Conservation (phyloP, 1,139 yeast genomes). For the Oligophagozyma castellii region DNA sequence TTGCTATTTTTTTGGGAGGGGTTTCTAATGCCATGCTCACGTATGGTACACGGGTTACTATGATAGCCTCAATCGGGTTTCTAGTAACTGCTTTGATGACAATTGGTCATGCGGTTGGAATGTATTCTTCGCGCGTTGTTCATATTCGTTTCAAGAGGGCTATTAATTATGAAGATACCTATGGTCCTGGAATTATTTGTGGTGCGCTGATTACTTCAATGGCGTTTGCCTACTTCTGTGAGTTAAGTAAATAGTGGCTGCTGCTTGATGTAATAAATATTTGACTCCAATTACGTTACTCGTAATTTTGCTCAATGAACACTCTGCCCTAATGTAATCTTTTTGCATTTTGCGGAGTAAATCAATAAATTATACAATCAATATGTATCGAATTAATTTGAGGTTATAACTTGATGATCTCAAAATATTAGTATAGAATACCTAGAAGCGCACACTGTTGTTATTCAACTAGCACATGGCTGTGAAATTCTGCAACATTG, state of each 20-base stretch:
- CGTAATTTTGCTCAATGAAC: too few species aligned
- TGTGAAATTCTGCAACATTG: conserved; percentile 44
- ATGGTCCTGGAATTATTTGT: conserved; percentile 83
- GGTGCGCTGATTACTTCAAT: conserved; percentile 58
- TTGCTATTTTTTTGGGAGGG: conserved; percentile 58
- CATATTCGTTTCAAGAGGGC: conserved; percentile 75
- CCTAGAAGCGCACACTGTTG: too few species aligned
- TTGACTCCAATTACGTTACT: too few species aligned
- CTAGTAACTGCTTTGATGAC: conserved; percentile 68
- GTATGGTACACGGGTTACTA: conserved; percentile 52
- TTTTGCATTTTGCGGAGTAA: too few species aligned
- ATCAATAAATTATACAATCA: too few species aligned
- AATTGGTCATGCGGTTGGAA: conserved; percentile 56
- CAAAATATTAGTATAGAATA: too few species aligned
- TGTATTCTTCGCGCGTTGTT: conserved; percentile 70
- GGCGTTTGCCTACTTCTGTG: conserved; percentile 47
- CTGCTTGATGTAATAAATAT: too few species aligned
- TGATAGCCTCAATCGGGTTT: conserved; percentile 83
- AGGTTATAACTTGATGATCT: too few species aligned
- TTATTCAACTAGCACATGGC: too few species aligned
- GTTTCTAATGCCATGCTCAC: conserved; percentile 59
- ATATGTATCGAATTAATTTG: too few species aligned
- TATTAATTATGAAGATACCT: conserved; percentile 70
- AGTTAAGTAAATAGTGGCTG: conserved; percentile 8
- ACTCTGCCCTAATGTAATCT: too few species aligned